phyloP scores from a whole-genome alignment of 441 rosid genomes.

The Iberis amara region DNA sequence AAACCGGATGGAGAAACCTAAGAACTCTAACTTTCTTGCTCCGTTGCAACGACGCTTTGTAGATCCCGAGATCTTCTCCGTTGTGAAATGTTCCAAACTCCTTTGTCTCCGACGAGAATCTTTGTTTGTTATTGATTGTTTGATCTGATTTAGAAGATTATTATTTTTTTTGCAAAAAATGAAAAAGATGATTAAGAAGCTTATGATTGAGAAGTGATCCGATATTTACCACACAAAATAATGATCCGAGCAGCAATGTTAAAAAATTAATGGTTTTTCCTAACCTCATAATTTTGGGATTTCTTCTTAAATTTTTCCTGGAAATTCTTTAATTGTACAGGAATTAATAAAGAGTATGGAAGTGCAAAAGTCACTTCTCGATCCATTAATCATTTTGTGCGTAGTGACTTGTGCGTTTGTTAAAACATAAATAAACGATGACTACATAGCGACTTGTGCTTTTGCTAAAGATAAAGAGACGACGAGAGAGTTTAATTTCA shows the following conservation, averaged over 20 bases:
- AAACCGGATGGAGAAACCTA: conserved; percentile 75
- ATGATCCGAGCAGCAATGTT: conserved; percentile 42
- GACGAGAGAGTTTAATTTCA: no score
- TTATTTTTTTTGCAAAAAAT: conserved; percentile 31
- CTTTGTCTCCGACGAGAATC: conserved; percentile 34
- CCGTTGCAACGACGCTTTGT: conserved; percentile 67
- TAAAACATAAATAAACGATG: no score
- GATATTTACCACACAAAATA: conserved; percentile 11
- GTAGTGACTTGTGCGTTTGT: no score
- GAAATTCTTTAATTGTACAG: no score
- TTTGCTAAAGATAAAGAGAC: no score
- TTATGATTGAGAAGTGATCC: conserved; percentile 34
- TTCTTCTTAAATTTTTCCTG: no score
- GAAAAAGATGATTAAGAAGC: conserved; percentile 25
- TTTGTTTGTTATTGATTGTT: conserved; percentile 15
- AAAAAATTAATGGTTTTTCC: conserved; percentile 39
- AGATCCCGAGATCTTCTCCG: conserved; percentile 59
- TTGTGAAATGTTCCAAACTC: conserved; percentile 57
- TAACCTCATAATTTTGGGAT: conserved; percentile 34
- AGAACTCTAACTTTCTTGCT: conserved; percentile 52
- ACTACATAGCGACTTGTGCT: no score
- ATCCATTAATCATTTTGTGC: no score
- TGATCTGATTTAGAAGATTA: conserved; percentile 13
- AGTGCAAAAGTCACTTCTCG: no score
- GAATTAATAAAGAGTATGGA: no score